Evolutionary conservation across 257 asterid species (phyloP).

Genomic region (Vinca minor): DNA sequence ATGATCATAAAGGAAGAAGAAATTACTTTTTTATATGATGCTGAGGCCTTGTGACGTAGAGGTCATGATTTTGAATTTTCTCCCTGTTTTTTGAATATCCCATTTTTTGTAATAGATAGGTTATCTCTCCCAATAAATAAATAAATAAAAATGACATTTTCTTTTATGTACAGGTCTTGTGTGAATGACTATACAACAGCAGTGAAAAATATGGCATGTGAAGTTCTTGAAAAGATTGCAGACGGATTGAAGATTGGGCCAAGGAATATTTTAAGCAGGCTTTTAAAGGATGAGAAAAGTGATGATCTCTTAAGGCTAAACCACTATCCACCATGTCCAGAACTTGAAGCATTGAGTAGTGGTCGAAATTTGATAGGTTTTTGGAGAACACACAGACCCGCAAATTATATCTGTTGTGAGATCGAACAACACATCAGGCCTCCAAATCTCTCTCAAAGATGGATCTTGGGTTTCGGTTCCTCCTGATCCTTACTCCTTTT

Average conservation of each 20-base stretch:
- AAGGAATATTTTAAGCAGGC: constrained; percentile 20
- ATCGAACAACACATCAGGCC: constrained; percentile 27
- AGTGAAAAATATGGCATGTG: constrained; percentile 24
- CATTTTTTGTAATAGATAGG: too few species aligned
- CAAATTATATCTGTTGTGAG: constrained; percentile 26
- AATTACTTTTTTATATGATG: too few species aligned
- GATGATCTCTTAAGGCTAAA: constrained; percentile 26
- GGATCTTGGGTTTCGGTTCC: constrained; percentile 30
- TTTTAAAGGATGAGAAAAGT: constrained; percentile 22
- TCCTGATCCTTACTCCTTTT: constrained; percentile 25
- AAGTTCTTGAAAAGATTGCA: constrained; percentile 21
- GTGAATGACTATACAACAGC: constrained; percentile 18
- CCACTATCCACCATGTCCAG: constrained; percentile 30
- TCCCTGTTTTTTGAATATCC: too few species aligned
- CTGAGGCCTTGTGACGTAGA: too few species aligned
- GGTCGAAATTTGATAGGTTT: constrained; percentile 18
- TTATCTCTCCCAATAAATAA: too few species aligned
- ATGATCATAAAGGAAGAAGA: too few species aligned
- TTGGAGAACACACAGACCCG: constrained; percentile 34
- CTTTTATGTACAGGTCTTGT: not conserved
- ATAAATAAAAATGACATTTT: not conserved
- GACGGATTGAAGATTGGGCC: constrained; percentile 23
- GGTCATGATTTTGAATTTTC: too few species aligned
- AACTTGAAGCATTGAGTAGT: constrained; percentile 14
- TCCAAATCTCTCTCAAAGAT: constrained; percentile 21